Percentiles rank a stretch among this genome's conserved stretches.
Conservation (phyloP, 2,329 filamentous ascomycete species). For the Coniochaeta prunicola region DNA sequence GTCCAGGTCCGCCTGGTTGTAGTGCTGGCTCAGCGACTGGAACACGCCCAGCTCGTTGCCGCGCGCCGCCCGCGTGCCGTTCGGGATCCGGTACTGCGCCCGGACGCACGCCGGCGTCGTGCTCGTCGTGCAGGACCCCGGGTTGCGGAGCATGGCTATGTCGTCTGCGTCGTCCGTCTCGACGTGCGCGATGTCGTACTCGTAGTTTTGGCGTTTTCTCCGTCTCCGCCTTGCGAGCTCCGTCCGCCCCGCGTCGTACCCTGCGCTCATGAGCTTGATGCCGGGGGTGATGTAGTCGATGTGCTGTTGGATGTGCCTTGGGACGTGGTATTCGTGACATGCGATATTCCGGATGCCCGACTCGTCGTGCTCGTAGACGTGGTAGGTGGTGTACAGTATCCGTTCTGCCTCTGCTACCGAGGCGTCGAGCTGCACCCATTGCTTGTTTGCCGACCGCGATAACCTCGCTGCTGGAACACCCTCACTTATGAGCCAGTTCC, state of each 20-base stretch:
- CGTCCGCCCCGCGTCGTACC: neutral
- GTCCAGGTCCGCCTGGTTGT: conserved; percentile 24
- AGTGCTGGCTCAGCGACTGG: conserved; percentile 25
- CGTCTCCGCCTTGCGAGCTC: neutral
- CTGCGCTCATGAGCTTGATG: conserved; percentile 1
- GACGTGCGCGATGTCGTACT: conserved; percentile 3
- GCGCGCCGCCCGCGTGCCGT: conserved; percentile 4
- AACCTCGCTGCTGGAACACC: conserved; percentile 8
- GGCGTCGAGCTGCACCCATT: conserved; percentile 20
- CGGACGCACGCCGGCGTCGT: conserved; percentile 7
- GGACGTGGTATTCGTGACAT: conserved; percentile 10
- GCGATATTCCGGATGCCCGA: conserved; percentile 14
- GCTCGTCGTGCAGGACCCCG: conserved; percentile 4
- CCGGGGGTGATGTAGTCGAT: conserved; percentile 12
- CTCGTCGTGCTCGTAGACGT: conserved; percentile 14
- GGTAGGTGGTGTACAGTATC: conserved; percentile 16
- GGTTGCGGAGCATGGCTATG: neutral
- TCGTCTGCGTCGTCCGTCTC: neutral
- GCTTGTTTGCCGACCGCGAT: conserved; percentile 11
- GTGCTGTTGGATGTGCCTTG: conserved; percentile 8
- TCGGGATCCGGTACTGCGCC: conserved; percentile 12
- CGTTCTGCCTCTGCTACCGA: conserved; percentile 16
- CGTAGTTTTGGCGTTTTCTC: conserved; percentile 1
- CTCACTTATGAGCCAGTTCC: conserved; percentile 5
- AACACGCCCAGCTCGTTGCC: conserved; percentile 14